A percentile compares a stretch with the other conserved stretches of the same genome.
Conservation (phyloP, 1,139 yeast genomes). For the Taphrina populina region DNA sequence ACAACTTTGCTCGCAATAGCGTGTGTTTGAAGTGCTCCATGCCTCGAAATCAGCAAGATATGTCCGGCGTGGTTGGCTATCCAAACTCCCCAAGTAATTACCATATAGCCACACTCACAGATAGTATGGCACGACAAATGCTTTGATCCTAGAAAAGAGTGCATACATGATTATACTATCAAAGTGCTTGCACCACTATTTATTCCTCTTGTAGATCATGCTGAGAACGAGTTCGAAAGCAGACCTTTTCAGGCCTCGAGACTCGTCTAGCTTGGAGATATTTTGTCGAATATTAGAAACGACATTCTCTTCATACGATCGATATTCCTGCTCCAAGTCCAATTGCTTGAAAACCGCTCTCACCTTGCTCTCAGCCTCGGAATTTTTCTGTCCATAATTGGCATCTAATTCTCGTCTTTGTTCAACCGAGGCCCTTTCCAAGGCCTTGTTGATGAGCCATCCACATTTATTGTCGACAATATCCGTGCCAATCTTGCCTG, state of each 20-base stretch:
- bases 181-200: slow-evolving; percentile 50
- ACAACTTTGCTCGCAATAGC: slow-evolving; percentile 83
- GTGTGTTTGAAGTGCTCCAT: slow-evolving; percentile 35
- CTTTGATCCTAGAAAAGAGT: neutral
- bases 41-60: slow-evolving; percentile 9
- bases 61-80: neutral
- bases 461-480: slow-evolving; percentile 98
- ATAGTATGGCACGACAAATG: slow-evolving; percentile 10
- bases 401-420: slow-evolving; percentile 80
- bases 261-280: slow-evolving; percentile 75
- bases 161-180: no score
- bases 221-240: slow-evolving; percentile 79
- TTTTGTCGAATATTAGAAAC: slow-evolving; percentile 63
- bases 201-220: slow-evolving; percentile 91
- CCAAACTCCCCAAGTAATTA: neutral
- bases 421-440: slow-evolving; percentile 70
- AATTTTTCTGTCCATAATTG: slow-evolving; percentile 84
- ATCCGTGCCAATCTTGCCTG: slow-evolving; percentile 98
- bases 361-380: slow-evolving; percentile 65
- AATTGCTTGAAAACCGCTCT: slow-evolving; percentile 74
- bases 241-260: slow-evolving; percentile 84
- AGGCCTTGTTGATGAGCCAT: slow-evolving; percentile 94
- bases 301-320: slow-evolving; percentile 74
- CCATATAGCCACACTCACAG: slow-evolving; percentile 6
- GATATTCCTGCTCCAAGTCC: slow-evolving; percentile 68